Percentiles rank a stretch among this genome's conserved stretches.
Conservation (phyloP, 306 rosid genomes). For the Trifolium dubium region DNA sequence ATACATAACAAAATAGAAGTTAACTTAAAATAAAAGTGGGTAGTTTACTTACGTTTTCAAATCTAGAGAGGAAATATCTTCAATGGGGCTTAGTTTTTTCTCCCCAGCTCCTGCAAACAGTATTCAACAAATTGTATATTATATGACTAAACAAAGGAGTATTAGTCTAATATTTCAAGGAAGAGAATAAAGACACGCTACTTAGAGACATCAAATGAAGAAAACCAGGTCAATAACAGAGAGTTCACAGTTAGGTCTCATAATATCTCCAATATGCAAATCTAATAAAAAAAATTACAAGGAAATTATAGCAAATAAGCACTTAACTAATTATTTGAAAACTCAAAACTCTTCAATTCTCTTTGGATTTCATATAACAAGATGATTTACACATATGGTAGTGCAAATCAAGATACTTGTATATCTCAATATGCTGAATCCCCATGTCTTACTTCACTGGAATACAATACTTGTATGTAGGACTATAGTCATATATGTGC, state of each 20-base stretch:
- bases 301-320: neutral
- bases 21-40: slow-evolving; percentile 29
- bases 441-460: slow-evolving; percentile 2
- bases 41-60: slow-evolving; percentile 79
- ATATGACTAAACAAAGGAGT: slow-evolving; percentile 25
- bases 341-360: slow-evolving; percentile 15
- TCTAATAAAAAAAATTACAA: slow-evolving; percentile 2
- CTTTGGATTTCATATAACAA: slow-evolving; percentile 20
- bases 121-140: slow-evolving; percentile 39
- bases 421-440: neutral
- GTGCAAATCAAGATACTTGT: slow-evolving; percentile 6
- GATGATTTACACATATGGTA: neutral
- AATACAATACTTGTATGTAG: slow-evolving; percentile 17
- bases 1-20: slow-evolving; percentile 18
- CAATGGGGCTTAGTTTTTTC: slow-evolving; percentile 66
- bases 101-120: slow-evolving; percentile 70
- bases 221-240: slow-evolving; percentile 34
- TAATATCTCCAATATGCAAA: slow-evolving; percentile 14
- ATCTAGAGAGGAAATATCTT: slow-evolving; percentile 83
- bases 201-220: slow-evolving; percentile 36
- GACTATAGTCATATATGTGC: slow-evolving; percentile 7
- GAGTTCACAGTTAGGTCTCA: slow-evolving; percentile 33
- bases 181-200: slow-evolving; percentile 25
- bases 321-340: slow-evolving; percentile 5
- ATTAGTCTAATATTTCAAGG: slow-evolving; percentile 38